Base-by-base conservation (phyloP, 495 filamentous ascomycete species). In the Xylaria longipes region DNA sequence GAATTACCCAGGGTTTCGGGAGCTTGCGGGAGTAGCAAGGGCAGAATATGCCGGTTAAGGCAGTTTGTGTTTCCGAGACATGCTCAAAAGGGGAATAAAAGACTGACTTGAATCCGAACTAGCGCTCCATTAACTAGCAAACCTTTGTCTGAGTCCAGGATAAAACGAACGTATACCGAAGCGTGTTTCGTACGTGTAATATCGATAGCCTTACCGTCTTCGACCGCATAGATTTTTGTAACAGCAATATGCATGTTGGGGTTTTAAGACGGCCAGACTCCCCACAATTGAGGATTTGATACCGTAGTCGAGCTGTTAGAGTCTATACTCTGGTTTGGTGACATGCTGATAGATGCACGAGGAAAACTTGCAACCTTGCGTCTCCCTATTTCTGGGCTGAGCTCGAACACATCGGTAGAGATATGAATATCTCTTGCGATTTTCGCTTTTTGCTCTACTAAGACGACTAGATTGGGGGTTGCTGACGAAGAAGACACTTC, bases 151-250 rank as follows among this genome's bases (percentile, higher is more conserved):
- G 73, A 31, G 61, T 78, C 73, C 56, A 75, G 80, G 7, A 46
- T 70, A 17, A 85, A 85, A 33, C 1, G 74, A 64, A 45, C 82
- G 82, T 58, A 84, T 82, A 33, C 83, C 83, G 57, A 84, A 85
- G 14, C 22, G 75, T 39, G 83, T 85, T 56, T 82, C 73, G 71
- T 85, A 85, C 0, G 74, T n/a, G n/a, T n/a, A n/a, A n/a, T 78
- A 63, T 85, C 83, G 52, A 84, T 63, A 2, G 69, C 61, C 11
- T 66, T 62, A 20, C 17, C 25, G 37, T 15, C 15, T 20, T 52
- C 61, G 25, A 48, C 65, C 14, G 22, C 43, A 9, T 33, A 69
- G 9, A 84, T 25, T 0, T 65, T 71, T 1, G 83, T 83, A 15
- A 81, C 57, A 22, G 82, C 83, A 14, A 83, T 69, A 63, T 85